A percentile compares a stretch with the other conserved stretches of the same genome.
Conservation (phyloP, 805 yeast genomes). For the Ogataea dorogensis region DNA sequence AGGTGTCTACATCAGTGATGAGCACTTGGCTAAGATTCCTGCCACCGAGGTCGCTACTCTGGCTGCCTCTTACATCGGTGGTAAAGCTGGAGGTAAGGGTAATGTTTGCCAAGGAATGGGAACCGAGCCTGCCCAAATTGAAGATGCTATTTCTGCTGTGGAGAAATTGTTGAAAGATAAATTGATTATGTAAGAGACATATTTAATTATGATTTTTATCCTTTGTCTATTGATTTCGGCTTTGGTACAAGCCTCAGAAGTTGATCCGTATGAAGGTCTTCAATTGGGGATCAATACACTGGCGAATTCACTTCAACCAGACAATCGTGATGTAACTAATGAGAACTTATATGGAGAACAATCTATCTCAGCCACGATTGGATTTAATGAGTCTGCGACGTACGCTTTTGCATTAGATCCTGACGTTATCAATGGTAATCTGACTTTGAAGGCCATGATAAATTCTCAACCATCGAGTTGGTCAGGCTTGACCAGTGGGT, state of each 20-base stretch:
- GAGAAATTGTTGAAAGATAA: conserved; percentile 59
- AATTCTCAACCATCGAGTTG: conserved; percentile 7
- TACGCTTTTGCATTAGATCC: conserved; percentile 15
- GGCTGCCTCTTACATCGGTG: conserved; percentile 80
- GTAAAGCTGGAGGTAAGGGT: conserved; percentile 98
- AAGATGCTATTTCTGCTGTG: conserved; percentile 72
- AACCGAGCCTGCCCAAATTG: conserved; percentile 66
- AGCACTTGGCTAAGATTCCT: conserved; percentile 60
- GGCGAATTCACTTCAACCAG: no score
- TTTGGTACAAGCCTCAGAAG: neutral
- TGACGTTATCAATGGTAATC: neutral
- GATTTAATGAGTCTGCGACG: conserved; percentile 9
- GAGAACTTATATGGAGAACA: conserved; percentile 2
- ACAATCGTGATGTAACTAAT: no score
- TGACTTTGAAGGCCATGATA: conserved; percentile 4
- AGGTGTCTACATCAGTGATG: conserved; percentile 84
- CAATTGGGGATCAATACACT: neutral
- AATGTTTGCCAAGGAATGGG: conserved; percentile 97
- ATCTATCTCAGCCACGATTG: conserved; percentile 12
- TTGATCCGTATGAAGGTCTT: conserved; percentile 1
- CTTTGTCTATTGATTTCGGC: conserved; percentile 1
- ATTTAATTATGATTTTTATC: conserved; percentile 7
- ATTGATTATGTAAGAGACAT: conserved; percentile 33
- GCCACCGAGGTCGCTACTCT: conserved; percentile 72
- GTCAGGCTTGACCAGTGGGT: conserved; percentile 4